Evolutionary conservation across 805 yeast genomes (phyloP), one percentile per base, ranked within the genome.

Genomic region (Sugiyamaella americana): DNA sequence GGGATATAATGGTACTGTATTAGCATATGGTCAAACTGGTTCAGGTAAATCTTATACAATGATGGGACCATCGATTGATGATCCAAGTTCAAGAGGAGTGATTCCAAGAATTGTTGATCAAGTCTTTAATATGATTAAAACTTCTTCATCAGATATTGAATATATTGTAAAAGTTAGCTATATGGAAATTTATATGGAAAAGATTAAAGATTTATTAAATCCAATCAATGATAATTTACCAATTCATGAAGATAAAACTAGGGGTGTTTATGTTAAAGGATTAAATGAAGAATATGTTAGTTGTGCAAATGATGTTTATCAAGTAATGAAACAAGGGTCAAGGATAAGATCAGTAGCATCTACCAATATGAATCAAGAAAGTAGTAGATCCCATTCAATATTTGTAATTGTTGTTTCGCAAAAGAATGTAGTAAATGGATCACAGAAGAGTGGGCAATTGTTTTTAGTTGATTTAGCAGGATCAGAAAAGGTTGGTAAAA

Each of bases 381-480:
- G 87, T 6, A 82, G 91, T 3, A 71, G 95, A 52, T 82, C 94
- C 0, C 96, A 87, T 62, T 79, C 91, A 0, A 83, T 88, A 24
- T 78, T 87, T 51, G 83, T 82, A 46, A 70, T 89, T 3, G 75
- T 75, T 43, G 66, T 88, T 4, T 69, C 75, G n/a, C 91, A 84
- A 57, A 77, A 76, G 58, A 72, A 75, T 54, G 51, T 70, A 17
- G 64, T 64, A 2, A 70, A 74, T n/a, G 85, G 84, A 11, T 71
- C 78, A 4, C 69, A 76, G 18, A 82, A 78, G 59, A 69, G 73
- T 34, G 82, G 88, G 3, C 79, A 76, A 49, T 69, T 87, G 50
- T 83, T 80, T 56, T 63, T 87, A 32, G 91, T 87, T 10, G 96
- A 87, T 65, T 70, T 87, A 52, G 95, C 95, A 0, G 95, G 96